Base-by-base conservation (phyloP, 2,329 filamentous ascomycete genomes). In the Byssoonygena ceratinophila region DNA sequence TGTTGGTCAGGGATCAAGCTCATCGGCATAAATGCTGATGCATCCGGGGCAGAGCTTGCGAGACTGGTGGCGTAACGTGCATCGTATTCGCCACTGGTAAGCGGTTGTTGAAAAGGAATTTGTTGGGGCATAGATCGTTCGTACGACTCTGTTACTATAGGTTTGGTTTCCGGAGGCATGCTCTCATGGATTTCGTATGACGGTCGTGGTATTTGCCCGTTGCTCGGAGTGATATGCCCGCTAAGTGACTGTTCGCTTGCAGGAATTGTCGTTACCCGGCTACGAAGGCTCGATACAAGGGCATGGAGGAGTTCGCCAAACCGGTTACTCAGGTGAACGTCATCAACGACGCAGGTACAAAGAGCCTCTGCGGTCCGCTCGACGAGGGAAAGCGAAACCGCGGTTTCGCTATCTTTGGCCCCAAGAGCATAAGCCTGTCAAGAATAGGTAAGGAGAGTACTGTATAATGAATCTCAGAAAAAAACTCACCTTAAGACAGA, bases 301-400 rank as follows among this genome's bases (percentile, higher is more conserved):
- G 58, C 58, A 12, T 55, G 51, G 25, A 59, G 54, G 2, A 59
- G 49, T 36, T 59, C 58, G 5, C 58, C 58, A 41, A 92, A 92
- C 6, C 86, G 80, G 54, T 85, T 88, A 27, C 73, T 74, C 2
- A 80, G 71, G 62, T 80, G 77, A 7, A 80, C 76, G 59, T 80
- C 77, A 57, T 80, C 77, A 12, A 80, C 77, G 27, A 78, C 76
- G 61, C 73, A 75, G 25, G 71, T 75, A 34, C 73, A 71, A 37
- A 80, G 68, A 6, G 75, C 75, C 37, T 72, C 68, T 4, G 77
- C 74, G 1, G 75, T 76, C 16, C 71, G 68, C 52, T 76, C 73
- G 44, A 80, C 70, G 3, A 79, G 67, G 9, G 66, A 68, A 3
- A 80, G 66, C 1, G 72, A 75, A 40, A 74, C 68, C 11, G 71